A percentile compares a stretch with the other conserved stretches of the same genome.
Evolutionary conservation across 1,284 basidiomycete genomes (phyloP).

Genomic region (Ganoderma meredithae): DNA sequence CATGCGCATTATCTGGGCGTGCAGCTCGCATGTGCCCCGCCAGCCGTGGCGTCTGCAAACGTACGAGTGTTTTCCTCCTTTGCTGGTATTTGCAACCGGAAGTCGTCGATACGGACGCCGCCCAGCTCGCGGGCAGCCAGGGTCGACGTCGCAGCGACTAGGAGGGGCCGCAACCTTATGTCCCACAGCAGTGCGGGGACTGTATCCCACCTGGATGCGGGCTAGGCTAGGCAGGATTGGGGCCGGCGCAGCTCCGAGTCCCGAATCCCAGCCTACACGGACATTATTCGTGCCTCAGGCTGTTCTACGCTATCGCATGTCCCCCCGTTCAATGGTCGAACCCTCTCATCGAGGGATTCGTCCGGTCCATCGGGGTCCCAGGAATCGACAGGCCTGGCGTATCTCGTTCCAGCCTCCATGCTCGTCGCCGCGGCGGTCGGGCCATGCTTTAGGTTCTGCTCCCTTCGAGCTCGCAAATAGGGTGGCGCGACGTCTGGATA

Average conservation of each 20-base stretch:
- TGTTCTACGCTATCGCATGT: constrained; percentile 18
- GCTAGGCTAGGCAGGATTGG: neutral
- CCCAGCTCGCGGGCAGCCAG: neutral
- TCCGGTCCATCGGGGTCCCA: constrained; percentile 17
- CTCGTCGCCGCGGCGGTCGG: constrained; percentile 7
- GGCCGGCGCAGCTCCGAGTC: constrained; percentile 8
- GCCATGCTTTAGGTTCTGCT: neutral
- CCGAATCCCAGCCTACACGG: constrained; percentile 8
- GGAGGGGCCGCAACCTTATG: neutral
- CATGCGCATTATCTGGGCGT: neutral
- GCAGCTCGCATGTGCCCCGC: neutral
- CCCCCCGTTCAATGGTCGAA: constrained; percentile 15
- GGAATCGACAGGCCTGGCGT: constrained; percentile 3
- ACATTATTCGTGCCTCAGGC: constrained; percentile 7
- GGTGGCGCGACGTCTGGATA: neutral
- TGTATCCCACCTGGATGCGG: neutral
- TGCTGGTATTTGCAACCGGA: neutral
- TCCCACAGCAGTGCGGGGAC: neutral
- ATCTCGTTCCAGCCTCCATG: neutral
- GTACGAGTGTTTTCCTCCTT: neutral
- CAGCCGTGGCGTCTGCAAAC: neutral
- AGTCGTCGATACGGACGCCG: constrained; percentile 1
- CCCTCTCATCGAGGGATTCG: constrained; percentile 15
- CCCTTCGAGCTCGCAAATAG: constrained; percentile 7
- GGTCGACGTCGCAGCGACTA: neutral